Base-by-base conservation (phyloP, 345 rosid species). In the Gossypium arboreum region DNA sequence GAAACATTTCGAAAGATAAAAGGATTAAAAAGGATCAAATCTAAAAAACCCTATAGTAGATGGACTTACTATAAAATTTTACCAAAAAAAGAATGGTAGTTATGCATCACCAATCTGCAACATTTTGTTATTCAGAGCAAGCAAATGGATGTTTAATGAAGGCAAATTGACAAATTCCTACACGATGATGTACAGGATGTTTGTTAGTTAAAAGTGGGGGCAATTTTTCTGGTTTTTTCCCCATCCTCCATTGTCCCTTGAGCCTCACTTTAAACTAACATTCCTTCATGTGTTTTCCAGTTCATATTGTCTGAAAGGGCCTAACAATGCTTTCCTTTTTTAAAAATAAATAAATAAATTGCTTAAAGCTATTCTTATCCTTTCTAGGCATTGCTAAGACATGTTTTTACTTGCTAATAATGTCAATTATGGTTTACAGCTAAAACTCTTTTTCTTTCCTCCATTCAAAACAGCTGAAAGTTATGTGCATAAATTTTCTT, bases 341-440 rank as follows among this genome's bases (percentile, higher is more conserved):
- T 72, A 1, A 34, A 34, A 5, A 34, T 4, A 34, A 34, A 29
- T 29, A 34, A 34, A 34, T 44, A 58, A 43, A 68, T 68, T 47
- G 9, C 58, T 68, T 50, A 9, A 13, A 24, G 56, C 16, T 47
- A 47, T 45, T 67, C 8, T 24, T 66, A 2, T 47, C 13, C 41
- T 22, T 48, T 27, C 6, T 12, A 44, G 15, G 50, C 54, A 60
- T 48, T 63, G 58, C 48, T 29, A 59, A 59, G 57, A 44, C 45
- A 16, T 73, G 24, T 58, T 25, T 12, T 72, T 44, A 57, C 66
- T 57, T 54, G 67, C 9, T 7, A 59, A 27, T 9, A 47, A 62
- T 29, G 7, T 34, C 7, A 34, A 34, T 34, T 34, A 62, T 73
- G 69, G 27, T 18, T 17, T 77, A 68, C 83, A 76, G 83, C 83